Base-by-base conservation (phyloP, 1,284 basidiomycete genomes). In the Phylloporus gajari region DNA sequence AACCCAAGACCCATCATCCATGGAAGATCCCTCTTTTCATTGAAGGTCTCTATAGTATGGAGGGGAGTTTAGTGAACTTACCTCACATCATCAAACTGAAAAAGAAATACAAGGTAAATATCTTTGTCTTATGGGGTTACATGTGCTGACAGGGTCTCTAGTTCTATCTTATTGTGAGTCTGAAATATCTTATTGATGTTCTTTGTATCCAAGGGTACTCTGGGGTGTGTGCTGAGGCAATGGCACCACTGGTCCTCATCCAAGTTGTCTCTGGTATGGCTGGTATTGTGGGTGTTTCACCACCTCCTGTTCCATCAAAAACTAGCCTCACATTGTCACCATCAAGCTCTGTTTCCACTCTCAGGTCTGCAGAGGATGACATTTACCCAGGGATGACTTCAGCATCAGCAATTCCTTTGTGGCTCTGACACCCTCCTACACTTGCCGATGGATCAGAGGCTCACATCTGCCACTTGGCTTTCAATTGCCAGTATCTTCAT, bases 11-110 rank as follows among this genome's bases (percentile, higher is more conserved):
- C 0, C 98, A 99, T 82, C 86, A 97, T 25, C 98, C 97, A 4
- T 99, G 97, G 97, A 98, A 98, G 88, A 99, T 99, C 75, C 81
- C 99, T 63, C 78, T 99, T 65, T 91, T 99, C 71, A 96, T 99
- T 48, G 97, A 99, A 83, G 97, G 97, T 5, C 84, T 99, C 63
- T 99, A 96, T 86, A 97, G 95, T 75, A 99, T 99, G 97, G 97
- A 99, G 84, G 98, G 97, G 35, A 97, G 95, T 12, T 82, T 99
- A 74, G 92, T 95, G 68, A 92, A 98, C 82, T 81, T 99, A 66
- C 97, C 97, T 2, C 88, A 82, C 19, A 86, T 99, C 69, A 82
- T 99, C 76, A 92, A 95, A 76, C 88, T 99, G 72, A 99, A 98
- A 89, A 90, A 93, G 81, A 94, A 93, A 81, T 99, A 99, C 91